phyloP scores from a whole-genome alignment of 106 monocot genomes.

The Dioscorea alata region DNA sequence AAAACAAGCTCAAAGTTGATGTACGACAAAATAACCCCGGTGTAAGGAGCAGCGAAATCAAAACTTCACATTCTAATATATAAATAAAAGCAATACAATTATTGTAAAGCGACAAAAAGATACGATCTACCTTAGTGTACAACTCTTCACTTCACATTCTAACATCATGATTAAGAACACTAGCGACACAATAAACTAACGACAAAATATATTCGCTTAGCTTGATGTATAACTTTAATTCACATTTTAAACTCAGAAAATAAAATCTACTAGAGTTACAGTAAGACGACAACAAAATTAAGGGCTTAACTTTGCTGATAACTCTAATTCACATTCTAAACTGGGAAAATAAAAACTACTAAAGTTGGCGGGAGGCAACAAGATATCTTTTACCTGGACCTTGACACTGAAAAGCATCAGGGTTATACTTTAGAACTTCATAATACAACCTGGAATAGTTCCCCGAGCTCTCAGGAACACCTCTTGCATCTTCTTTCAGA shows the following conservation, averaged over 20 bases:
- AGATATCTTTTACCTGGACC: conserved; percentile 42
- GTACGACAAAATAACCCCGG: too few species aligned
- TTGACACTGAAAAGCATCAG: conserved; percentile 43
- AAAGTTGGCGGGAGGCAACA: background rate
- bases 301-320: background rate
- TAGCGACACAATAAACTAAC: too few species aligned
- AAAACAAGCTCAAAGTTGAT: too few species aligned
- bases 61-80: too few species aligned
- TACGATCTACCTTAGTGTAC: too few species aligned
- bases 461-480: conserved; percentile 3
- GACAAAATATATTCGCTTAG: too few species aligned
- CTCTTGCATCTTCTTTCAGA: conserved; percentile 45
- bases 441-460: conserved; percentile 51
- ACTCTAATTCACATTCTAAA: background rate
- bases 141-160: too few species aligned
- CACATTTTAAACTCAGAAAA: background rate
- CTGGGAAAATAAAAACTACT: background rate
- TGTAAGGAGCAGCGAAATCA: too few species aligned
- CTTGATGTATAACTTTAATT: too few species aligned
- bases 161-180: too few species aligned
- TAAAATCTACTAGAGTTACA: background rate
- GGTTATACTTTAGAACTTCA: conserved; percentile 80
- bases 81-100: too few species aligned
- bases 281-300: background rate
- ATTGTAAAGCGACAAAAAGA: too few species aligned